These are phyloP conservation scores for Trichoderma asperellum DNA, from an alignment of 2,329 filamentous ascomycete genomes.

Conservation along the genomic window DNA sequence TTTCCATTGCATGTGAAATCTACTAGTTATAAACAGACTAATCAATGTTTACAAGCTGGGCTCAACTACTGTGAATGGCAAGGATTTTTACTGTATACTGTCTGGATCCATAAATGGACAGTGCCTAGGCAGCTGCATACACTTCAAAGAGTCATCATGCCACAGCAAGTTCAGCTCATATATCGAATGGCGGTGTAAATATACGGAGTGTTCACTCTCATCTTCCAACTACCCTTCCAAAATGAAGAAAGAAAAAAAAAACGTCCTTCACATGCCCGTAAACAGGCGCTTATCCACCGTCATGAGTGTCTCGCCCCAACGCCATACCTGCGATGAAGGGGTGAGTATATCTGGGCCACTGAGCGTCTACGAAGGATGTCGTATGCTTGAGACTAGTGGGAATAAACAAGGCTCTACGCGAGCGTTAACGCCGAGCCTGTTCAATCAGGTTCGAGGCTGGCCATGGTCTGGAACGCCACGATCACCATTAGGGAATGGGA, in stretches of 20 bases:
- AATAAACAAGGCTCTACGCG: background rate
- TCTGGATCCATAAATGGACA: background rate
- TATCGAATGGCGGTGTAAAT: conserved; percentile 16
- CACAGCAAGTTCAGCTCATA: background rate
- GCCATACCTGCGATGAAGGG: background rate
- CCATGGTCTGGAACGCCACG: background rate
- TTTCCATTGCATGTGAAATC: background rate
- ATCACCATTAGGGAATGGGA: background rate
- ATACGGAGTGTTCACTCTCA: background rate
- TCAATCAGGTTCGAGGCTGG: conserved; percentile 9
- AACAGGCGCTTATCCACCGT: conserved; percentile 12
- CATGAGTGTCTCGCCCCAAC: conserved; percentile 5
- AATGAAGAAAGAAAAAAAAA: too few relatives aligned
- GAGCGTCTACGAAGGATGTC: background rate
- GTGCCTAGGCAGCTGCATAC: background rate
- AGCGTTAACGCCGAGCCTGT: conserved; percentile 1
- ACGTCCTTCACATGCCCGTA: background rate
- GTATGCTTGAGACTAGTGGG: background rate
- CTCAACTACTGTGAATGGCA: background rate
- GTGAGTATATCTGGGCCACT: background rate
- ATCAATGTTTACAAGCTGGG: background rate
- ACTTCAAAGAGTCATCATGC: background rate
- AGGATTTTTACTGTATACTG: background rate
- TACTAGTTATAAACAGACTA: background rate
- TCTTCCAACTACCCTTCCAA: background rate